Evolutionary conservation across 176 grass and related monocot species (phyloP), one percentile per base, ranked within the genome.

Genomic region (Echinochloa phyllopogon): DNA sequence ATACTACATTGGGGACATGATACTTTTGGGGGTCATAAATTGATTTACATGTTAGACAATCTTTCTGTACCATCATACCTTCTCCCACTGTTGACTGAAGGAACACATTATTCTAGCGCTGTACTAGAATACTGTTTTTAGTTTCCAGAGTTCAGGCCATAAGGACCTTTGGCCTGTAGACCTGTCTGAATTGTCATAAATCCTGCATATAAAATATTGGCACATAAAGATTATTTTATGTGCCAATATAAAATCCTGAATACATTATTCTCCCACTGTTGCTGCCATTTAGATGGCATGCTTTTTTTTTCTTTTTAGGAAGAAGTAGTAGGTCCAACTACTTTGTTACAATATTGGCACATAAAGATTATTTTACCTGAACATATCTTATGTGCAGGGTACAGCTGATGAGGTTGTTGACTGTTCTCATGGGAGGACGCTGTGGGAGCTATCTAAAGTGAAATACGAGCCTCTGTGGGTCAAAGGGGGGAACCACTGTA

Each of bases 391-490:
- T 87, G 42, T 88, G 65, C 72, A 98, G 96, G 96, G 96, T 69
- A 92, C 88, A 75, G 84, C 87, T 53, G 96, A 98, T 90, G 96
- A 98, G 41, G 89, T 98, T 51, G 96, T 98, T 5, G 93, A 98
- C 74, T 95, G 91, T 50, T 94, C 93, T 41, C 96, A 98, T 89
- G 96, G 96, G n/a, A 94, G 91, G 84, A 56, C 82, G 66, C 80
- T 98, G n/a, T 98, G 91, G 89, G 96, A 98, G 59, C 88, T 86
- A 18, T 94, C 91, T 38, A 92, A 94, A 92, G 86, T 92, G 49
- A 98, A 98, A 69, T 98, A 98, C 64, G 96, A 95, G 55, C 96
- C 96, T 74, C 75, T 98, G 57, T 98, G 96, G 96, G 82, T 98
- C 66, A 98, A 95, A 77, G 96, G 93, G 36, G 96, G 96, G 0